Evolutionary conservation across 1,139 yeast species (phyloP).

Genomic region (Yamadazyma songkhlaensis): DNA sequence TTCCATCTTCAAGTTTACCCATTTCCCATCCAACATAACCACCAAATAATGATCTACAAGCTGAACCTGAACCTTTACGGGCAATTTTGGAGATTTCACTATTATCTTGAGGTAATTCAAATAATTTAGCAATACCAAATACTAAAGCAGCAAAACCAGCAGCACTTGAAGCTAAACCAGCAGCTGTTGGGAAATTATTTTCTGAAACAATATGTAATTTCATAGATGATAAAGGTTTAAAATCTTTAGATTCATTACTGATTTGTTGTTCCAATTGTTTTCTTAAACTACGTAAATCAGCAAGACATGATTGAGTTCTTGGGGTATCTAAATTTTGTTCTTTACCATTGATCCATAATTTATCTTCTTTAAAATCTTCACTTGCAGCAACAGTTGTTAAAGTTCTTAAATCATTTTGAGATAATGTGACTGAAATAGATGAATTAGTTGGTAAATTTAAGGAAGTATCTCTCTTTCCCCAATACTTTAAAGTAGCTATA

Average conservation of each 20-base stretch:
- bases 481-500: slow-evolving; percentile 93
- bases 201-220: slow-evolving; percentile 82
- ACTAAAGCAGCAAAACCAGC: slow-evolving; percentile 93
- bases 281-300: slow-evolving; percentile 71
- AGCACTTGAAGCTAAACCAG: slow-evolving; percentile 96
- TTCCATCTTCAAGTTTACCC: slow-evolving; percentile 73
- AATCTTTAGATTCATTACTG: slow-evolving; percentile 44
- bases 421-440: slow-evolving; percentile 88
- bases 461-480: slow-evolving; percentile 94
- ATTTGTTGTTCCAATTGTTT: slow-evolving; percentile 46
- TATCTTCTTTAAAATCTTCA: slow-evolving; percentile 55
- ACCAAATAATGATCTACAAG: slow-evolving; percentile 94
- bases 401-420: slow-evolving; percentile 87
- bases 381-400: slow-evolving; percentile 83
- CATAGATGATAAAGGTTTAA: slow-evolving; percentile 47
- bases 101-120: slow-evolving; percentile 72
- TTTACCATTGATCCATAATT: slow-evolving; percentile 78
- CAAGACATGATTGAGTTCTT: slow-evolving; percentile 78
- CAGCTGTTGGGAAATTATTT: slow-evolving; percentile 98
- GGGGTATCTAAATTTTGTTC: slow-evolving; percentile 63
- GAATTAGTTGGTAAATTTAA: slow-evolving; percentile 94
- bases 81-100: slow-evolving; percentile 91
- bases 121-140: slow-evolving; percentile 78
- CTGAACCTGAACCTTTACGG: slow-evolving; percentile 97
- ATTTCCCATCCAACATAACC: slow-evolving; percentile 99